Percentiles rank a stretch among this genome's conserved stretches.
phyloP scores from a whole-genome alignment of 768 basidiomycete species.

The Suillus brevipes region DNA sequence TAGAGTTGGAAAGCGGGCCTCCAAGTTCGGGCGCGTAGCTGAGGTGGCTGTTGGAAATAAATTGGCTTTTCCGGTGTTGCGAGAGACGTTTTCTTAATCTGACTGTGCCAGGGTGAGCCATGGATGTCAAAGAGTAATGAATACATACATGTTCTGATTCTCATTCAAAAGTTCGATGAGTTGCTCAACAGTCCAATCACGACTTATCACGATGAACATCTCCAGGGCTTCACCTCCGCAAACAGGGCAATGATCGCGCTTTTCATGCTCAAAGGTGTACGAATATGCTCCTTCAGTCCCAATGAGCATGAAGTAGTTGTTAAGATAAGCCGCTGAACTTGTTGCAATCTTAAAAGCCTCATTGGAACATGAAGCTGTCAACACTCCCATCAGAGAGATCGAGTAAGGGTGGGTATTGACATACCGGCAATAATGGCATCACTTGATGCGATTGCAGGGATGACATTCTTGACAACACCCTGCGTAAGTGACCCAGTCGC shows the following conservation, averaged over 20 bases:
- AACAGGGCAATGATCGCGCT: conserved; percentile 91
- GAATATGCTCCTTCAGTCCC: conserved; percentile 97
- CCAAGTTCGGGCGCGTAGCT: conserved; percentile 88
- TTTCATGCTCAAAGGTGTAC: conserved; percentile 95
- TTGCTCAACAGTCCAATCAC: conserved; percentile 78
- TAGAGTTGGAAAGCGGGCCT: no score
- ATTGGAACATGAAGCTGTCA: conserved; percentile 90
- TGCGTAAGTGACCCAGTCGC: conserved; percentile 98
- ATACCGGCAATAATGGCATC: conserved; percentile 96
- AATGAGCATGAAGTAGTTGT: conserved; percentile 98
- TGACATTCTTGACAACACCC: conserved; percentile 99
- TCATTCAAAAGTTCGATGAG: conserved; percentile 87
- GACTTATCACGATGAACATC: conserved; percentile 62
- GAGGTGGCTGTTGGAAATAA: conserved; percentile 93
- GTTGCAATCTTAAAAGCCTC: conserved; percentile 99
- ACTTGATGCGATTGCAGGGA: conserved; percentile 97
- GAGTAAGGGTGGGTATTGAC: conserved; percentile 15
- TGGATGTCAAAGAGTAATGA: not conserved
- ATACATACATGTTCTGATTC: conserved; percentile 84
- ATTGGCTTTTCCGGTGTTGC: conserved; percentile 75
- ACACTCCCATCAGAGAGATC: conserved; percentile 10
- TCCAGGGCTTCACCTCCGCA: conserved; percentile 91
- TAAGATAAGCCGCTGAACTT: conserved; percentile 87
- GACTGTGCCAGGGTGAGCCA: conserved; percentile 48
- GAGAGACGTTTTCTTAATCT: conserved; percentile 95